Evolutionary conservation across 345 rosid species (phyloP).

Genomic region (Triadica sebifera): DNA sequence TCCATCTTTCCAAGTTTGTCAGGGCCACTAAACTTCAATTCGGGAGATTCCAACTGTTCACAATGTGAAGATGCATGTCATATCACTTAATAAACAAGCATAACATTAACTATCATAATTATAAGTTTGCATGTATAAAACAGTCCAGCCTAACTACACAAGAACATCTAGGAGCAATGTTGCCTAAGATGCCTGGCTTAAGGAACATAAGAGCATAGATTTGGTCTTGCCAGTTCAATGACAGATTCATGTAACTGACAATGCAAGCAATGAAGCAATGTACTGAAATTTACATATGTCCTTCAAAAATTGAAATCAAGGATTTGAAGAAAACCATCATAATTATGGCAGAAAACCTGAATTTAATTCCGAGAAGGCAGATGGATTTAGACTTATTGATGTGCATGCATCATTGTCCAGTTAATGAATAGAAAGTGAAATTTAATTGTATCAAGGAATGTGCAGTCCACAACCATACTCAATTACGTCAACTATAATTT

Average conservation of each 20-base stretch:
- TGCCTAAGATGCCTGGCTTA: not conserved
- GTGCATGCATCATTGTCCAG: not conserved
- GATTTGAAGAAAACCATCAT: not conserved
- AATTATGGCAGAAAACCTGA: not conserved
- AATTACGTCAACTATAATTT: not conserved
- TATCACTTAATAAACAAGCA: not conserved
- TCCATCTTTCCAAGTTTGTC: conserved; percentile 74
- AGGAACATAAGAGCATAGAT: conserved; percentile 8
- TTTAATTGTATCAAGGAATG: not conserved
- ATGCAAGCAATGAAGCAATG: not conserved
- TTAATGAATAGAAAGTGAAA: not conserved
- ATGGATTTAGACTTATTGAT: not conserved
- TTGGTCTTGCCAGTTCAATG: not conserved
- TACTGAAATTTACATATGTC: not conserved
- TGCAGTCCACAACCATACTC: not conserved
- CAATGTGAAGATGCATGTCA: conserved; percentile 25
- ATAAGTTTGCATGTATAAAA: not conserved
- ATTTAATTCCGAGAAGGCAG: not conserved
- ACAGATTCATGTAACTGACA: not conserved
- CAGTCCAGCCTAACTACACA: too few species aligned
- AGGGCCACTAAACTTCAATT: conserved; percentile 84
- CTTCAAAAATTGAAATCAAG: not conserved
- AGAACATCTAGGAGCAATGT: not conserved
- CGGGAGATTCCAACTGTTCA: conserved; percentile 94
- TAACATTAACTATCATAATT: not conserved